Evolutionary conservation across 2,329 filamentous ascomycete species (phyloP), one percentile per base, ranked within the genome.

Genomic region (Neobulgaria alba): DNA sequence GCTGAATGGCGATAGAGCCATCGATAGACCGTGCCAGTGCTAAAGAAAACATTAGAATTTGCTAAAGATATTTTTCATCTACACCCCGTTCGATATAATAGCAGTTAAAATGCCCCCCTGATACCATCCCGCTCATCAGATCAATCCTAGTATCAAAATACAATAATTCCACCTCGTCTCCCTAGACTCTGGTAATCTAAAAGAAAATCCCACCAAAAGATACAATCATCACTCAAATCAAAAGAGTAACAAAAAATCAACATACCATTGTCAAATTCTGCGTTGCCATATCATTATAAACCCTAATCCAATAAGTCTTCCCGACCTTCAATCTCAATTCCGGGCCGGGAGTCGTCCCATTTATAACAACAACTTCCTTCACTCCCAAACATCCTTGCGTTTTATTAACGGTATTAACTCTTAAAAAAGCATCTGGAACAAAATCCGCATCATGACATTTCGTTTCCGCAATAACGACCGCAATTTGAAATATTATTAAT

Each of bases 21-120:
- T 64, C 12, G 62, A 65, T 1, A 76, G 61, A 8, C 72, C 72
- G 57, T 75, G 72, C 72, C 72, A 76, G 50, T 76, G 72, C 67
- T 72, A 35, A n/a, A n/a, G n/a, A n/a, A n/a, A n/a, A n/a, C n/a
- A n/a, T n/a, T n/a, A n/a, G n/a, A n/a, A n/a, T n/a, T n/a, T n/a
- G n/a, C n/a, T n/a, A n/a, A n/a, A n/a, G n/a, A n/a, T n/a, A n/a
- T n/a, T n/a, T n/a, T n/a, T n/a, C n/a, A n/a, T n/a, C n/a, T n/a
- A n/a, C n/a, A n/a, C n/a, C n/a, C n/a, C n/a, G n/a, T n/a, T n/a
- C n/a, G n/a, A n/a, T n/a, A n/a, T n/a, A n/a, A n/a, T n/a, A n/a
- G n/a, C n/a, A n/a, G n/a, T n/a, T n/a, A n/a, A n/a, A n/a, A n/a
- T n/a, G n/a, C n/a, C n/a, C n/a, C n/a, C n/a, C n/a, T n/a, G n/a